Evolutionary conservation across 257 asterid genomes (phyloP).

Genomic region (Gentiana straminea): DNA sequence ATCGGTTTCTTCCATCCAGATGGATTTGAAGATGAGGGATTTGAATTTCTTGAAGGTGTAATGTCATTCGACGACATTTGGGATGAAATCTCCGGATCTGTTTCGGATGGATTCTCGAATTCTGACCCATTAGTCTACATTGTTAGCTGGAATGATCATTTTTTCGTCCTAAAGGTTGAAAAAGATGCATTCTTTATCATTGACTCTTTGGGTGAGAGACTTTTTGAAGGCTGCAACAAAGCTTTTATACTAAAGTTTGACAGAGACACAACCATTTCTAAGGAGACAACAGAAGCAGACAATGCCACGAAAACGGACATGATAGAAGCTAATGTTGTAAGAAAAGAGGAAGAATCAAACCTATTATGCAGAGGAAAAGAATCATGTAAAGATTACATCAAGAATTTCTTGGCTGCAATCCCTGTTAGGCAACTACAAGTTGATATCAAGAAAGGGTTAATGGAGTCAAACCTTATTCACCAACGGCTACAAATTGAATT

Average conservation of each 20-base stretch:
- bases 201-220: conserved; percentile 86
- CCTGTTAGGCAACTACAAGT: conserved; percentile 26
- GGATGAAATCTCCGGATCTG: conserved; percentile 49
- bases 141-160: conserved; percentile 87
- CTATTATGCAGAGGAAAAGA: conserved; percentile 21
- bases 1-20: conserved; percentile 72
- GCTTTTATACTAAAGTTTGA: conserved; percentile 75
- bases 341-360: conserved; percentile 17
- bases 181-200: conserved; percentile 54
- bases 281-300: conserved; percentile 11
- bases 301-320: conserved; percentile 11
- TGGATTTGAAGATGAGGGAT: conserved; percentile 44
- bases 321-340: conserved; percentile 10
- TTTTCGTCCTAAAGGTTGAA: conserved; percentile 63
- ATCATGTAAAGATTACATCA: conserved; percentile 29
- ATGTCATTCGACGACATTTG: conserved; percentile 82
- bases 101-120: conserved; percentile 8
- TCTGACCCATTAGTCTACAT: conserved; percentile 34
- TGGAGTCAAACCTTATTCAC: conserved; percentile 25
- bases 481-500: conserved; percentile 31
- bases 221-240: conserved; percentile 73
- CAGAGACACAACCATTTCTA: conserved; percentile 36
- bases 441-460: conserved; percentile 26
- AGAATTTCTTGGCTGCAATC: conserved; percentile 29
- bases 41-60: conserved; percentile 58